Evolutionary conservation across 2,329 filamentous ascomycete genomes (phyloP).

Genomic region (Paraphoma chrysanthemicola): DNA sequence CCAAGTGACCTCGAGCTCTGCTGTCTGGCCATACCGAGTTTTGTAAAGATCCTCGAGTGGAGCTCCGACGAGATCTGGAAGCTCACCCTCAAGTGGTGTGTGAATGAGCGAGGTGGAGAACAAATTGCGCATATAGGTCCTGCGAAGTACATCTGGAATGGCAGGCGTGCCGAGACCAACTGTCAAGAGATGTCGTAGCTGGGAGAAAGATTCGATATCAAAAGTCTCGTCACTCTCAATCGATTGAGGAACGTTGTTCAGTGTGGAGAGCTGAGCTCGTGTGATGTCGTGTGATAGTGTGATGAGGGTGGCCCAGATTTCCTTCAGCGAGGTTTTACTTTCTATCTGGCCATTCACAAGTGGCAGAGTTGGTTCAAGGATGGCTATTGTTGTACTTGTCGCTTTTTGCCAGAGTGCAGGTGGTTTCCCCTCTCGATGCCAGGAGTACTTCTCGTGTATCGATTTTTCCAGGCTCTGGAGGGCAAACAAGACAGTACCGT

Average conservation of each 20-base stretch:
- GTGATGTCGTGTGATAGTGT: conserved; percentile 48
- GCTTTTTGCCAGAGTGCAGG: conserved; percentile 80
- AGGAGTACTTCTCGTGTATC: conserved; percentile 81
- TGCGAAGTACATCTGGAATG: conserved; percentile 72
- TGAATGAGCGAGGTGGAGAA: conserved; percentile 87
- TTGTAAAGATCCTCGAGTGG: conserved; percentile 70
- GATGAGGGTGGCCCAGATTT: conserved; percentile 69
- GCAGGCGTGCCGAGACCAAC: conserved; percentile 71
- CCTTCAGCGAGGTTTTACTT: conserved; percentile 48
- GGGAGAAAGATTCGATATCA: conserved; percentile 77
- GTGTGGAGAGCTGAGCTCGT: conserved; percentile 49
- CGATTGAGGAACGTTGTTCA: conserved; percentile 31
- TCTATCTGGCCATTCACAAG: conserved; percentile 35
- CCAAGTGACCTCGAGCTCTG: conserved; percentile 68
- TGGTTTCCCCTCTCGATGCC: conserved; percentile 73
- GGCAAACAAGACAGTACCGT: conserved; percentile 69
- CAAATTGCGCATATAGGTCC: conserved; percentile 74
- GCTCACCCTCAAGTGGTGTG: conserved; percentile 67
- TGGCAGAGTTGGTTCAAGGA: conserved; percentile 71
- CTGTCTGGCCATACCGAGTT: conserved; percentile 74
- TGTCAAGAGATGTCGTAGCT: conserved; percentile 74
- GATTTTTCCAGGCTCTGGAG: conserved; percentile 73
- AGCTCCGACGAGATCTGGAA: conserved; percentile 57
- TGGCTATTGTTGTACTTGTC: conserved; percentile 71
- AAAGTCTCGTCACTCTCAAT: conserved; percentile 73